A percentile compares a stretch with the other conserved stretches of the same genome.
These are phyloP conservation scores for Vitis rotundifolia DNA, from an alignment of 164 flowering plant genomes.

Conservation along the genomic window DNA sequence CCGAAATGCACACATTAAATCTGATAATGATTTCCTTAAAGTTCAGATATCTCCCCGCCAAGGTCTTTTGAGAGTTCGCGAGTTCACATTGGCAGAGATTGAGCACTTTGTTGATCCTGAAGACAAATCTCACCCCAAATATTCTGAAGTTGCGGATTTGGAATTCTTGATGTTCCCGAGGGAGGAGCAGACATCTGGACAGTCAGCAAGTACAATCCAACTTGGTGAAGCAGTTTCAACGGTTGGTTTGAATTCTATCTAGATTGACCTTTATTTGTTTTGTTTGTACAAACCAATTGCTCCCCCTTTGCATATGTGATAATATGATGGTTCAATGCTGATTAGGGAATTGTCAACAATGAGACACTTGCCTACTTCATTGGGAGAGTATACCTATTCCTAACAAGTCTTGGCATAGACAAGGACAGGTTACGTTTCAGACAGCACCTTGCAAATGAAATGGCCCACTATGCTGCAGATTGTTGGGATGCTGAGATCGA, in stretches of 20 bases:
- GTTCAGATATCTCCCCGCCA: constrained; percentile 96
- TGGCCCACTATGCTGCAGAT: constrained; percentile 99
- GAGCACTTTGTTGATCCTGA: constrained; percentile 98
- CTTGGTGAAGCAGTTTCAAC: constrained; percentile 82
- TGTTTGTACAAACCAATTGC: neutral
- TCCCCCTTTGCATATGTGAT: neutral
- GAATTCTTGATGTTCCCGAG: constrained; percentile 97
- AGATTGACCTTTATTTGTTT: neutral
- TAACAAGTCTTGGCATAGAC: constrained; percentile 83
- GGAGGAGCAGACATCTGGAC: constrained; percentile 75
- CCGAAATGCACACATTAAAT: too few species aligned
- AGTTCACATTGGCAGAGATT: constrained; percentile 94
- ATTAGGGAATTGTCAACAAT: constrained; percentile 90
- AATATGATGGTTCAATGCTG: neutral
- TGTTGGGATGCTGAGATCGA: constrained; percentile 99
- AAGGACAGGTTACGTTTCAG: constrained; percentile 82
- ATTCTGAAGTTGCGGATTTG: constrained; percentile 63
- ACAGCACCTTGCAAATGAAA: constrained; percentile 96
- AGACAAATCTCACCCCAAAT: constrained; percentile 91
- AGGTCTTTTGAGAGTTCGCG: constrained; percentile 96
- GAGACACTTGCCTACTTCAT: constrained; percentile 93
- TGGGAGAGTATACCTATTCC: constrained; percentile 89
- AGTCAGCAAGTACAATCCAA: constrained; percentile 52
- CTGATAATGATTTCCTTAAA: too few species aligned
- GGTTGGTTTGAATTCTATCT: constrained; percentile 36